Evolutionary conservation across 1,284 basidiomycete genomes (phyloP), one percentile per base, ranked within the genome.

Genomic region (Microbotryomycetes sp.): DNA sequence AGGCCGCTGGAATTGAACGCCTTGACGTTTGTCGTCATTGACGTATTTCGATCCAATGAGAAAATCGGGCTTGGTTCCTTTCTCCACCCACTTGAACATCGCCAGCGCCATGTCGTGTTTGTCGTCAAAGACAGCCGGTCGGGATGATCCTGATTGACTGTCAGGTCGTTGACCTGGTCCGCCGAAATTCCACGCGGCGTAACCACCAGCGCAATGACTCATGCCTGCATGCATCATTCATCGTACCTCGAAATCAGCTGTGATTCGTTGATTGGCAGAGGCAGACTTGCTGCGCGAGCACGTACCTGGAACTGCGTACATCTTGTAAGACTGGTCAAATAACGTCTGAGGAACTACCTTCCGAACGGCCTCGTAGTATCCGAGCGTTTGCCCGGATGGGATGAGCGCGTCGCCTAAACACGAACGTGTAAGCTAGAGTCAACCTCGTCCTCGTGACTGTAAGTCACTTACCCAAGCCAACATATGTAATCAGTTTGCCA

Each of bases 401-500:
- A n/a, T n/a, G n/a, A n/a, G n/a, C n/a, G n/a, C n/a, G n/a, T n/a
- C n/a, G n/a, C n/a, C n/a, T n/a, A n/a, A n/a, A n/a, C n/a, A n/a
- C n/a, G n/a, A n/a, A n/a, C n/a, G n/a, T n/a, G n/a, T n/a, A n/a
- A n/a, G n/a, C n/a, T n/a, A n/a, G n/a, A n/a, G n/a, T n/a, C n/a
- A n/a, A n/a, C n/a, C n/a, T n/a, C n/a, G n/a, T n/a, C n/a, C n/a
- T n/a, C n/a, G n/a, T n/a, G n/a, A n/a, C n/a, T n/a, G n/a, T n/a
- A n/a, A n/a, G n/a, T n/a, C n/a, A n/a, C n/a, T n/a, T n/a, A n/a
- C n/a, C 60, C 16, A 64, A 26, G 0, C 71, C 69, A 16, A 67
- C 62, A 51, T 62, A 66, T 2, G 65, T 67, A 0, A 69, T 7
- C 3, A 71, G 56, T 55, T 70, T 71, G 15, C 68, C 68, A 13